Base-by-base conservation (phyloP, 169 alveolate species). In the Theileria parva region DNA sequence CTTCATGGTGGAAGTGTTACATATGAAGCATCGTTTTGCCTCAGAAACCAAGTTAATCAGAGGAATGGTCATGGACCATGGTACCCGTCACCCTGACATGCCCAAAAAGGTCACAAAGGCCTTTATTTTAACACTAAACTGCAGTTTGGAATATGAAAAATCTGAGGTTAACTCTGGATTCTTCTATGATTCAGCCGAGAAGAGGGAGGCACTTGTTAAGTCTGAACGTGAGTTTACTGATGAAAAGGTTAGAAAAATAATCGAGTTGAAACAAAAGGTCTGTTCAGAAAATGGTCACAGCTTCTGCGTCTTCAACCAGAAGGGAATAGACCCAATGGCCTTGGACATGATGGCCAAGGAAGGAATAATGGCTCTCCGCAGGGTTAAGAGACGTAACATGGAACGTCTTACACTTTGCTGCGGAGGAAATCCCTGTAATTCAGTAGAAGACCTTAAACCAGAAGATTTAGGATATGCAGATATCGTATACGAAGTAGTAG, bases 291-390 rank as follows among this genome's bases (percentile, higher is more conserved):
- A 91, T 65, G 65, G 80, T 44, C 80, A 86, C 63, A 78, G 90
- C 65, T 97, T 98, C 92, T 98, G 97, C 59, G 98, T 98, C 44
- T 94, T 98, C 74, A 97, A 97, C 87, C 99, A 97, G 92, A 98
- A 98, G 88, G 99, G 99, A 37, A 97, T 98, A 39, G 99, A 98
- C 88, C 99, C 99, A n/a, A 97, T 98, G 11, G 97, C 99, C 21
- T 91, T 98, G 39, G 99, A 98, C 86, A 87, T 98, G 97, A 87
- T 98, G 59, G 99, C 99, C 8, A 96, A 96, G 80, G 99, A 98
- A 85, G 97, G 97, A 59, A 96, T 96, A 53, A 92, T 98, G 68
- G 99, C 99, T 2, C 88, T 98, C 60, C 93, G 99, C 80, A 91
- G 99, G 81, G 99, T 91, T 23, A 97, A 98, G 91, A 92, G 99